Conservation (phyloP, 2,329 filamentous ascomycete genomes). For the Penicillium sp. region DNA sequence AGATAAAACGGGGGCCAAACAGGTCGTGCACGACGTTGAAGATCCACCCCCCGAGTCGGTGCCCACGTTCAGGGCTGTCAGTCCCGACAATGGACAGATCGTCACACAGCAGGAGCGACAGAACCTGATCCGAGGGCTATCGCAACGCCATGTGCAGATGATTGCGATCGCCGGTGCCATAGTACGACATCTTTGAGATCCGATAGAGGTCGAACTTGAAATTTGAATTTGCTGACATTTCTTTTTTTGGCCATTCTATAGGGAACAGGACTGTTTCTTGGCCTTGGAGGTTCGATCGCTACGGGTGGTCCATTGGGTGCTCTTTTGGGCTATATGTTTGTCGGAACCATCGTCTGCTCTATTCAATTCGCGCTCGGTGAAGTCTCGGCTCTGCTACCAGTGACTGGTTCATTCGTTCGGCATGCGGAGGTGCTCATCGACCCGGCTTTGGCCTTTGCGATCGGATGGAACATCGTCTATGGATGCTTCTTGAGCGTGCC, state of each 20-base stretch:
- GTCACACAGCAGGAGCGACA: conserved; percentile 48
- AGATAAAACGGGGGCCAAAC: conserved; percentile 15
- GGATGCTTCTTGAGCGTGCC: conserved; percentile 58
- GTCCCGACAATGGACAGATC: conserved; percentile 23
- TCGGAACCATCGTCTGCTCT: conserved; percentile 53
- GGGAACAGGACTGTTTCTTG: conserved; percentile 55
- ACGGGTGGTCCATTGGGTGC: conserved; percentile 54
- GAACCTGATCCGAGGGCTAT: conserved; percentile 47
- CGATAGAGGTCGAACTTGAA: background rate
- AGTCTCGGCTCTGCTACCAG: conserved; percentile 53
- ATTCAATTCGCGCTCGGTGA: conserved; percentile 56
- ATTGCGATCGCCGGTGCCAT: conserved; percentile 50
- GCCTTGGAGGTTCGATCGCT: conserved; percentile 53
- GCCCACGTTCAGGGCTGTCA: conserved; percentile 4
- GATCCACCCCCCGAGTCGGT: conserved; percentile 7
- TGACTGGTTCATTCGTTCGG: conserved; percentile 54
- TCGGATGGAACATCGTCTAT: conserved; percentile 53
- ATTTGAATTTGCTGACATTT: background rate
- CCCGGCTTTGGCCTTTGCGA: conserved; percentile 51
- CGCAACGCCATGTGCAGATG: conserved; percentile 49
- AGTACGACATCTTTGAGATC: conserved; percentile 24
- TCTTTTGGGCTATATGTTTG: conserved; percentile 52
- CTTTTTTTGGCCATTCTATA: background rate
- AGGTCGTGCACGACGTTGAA: conserved; percentile 21
- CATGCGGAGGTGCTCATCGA: conserved; percentile 56